phyloP scores from a whole-genome alignment of 176 grass and related monocot species.

The Panicum miliaceum region DNA sequence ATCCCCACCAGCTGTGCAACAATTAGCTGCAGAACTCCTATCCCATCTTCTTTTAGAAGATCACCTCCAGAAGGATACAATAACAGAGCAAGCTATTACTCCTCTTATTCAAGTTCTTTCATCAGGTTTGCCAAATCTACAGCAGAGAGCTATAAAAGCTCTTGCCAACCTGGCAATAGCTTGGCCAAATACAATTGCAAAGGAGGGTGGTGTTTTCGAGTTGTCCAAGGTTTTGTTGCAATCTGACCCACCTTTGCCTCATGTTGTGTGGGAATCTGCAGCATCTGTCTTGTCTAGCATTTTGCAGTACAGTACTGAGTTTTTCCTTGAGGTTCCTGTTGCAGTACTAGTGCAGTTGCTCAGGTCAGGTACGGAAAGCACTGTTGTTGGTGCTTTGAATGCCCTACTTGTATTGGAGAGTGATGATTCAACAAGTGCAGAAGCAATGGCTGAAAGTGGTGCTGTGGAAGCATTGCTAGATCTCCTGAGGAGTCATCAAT shows the following conservation, averaged over 20 bases:
- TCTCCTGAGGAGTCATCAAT: conserved; percentile 89
- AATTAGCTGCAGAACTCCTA: conserved; percentile 90
- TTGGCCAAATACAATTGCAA: conserved; percentile 99
- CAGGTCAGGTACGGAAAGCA: conserved; percentile 87
- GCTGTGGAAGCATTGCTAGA: conserved; percentile 94
- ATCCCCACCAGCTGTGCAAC: conserved; percentile 91
- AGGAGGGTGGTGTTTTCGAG: conserved; percentile 96
- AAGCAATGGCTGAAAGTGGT: conserved; percentile 99
- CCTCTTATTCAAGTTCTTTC: conserved; percentile 97
- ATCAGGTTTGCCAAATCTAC: conserved; percentile 80
- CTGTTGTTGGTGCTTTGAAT: conserved; percentile 93
- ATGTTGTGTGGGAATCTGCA: conserved; percentile 98
- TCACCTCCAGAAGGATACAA: conserved; percentile 83
- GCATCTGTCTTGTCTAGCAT: conserved; percentile 95
- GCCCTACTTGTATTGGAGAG: conserved; percentile 97
- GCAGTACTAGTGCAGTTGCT: conserved; percentile 94
- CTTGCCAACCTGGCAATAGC: conserved; percentile 87
- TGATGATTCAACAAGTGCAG: conserved; percentile 98
- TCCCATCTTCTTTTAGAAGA: conserved; percentile 99
- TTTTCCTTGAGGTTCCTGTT: conserved; percentile 97
- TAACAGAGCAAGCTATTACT: conserved; percentile 86
- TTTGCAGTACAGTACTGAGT: conserved; percentile 98
- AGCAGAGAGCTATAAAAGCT: conserved; percentile 97
- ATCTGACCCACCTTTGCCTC: conserved; percentile 88
- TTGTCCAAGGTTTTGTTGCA: conserved; percentile 96